These are phyloP conservation scores for Pyronema domesticum DNA, from an alignment of 495 filamentous ascomycete species.

Conservation along the genomic window DNA sequence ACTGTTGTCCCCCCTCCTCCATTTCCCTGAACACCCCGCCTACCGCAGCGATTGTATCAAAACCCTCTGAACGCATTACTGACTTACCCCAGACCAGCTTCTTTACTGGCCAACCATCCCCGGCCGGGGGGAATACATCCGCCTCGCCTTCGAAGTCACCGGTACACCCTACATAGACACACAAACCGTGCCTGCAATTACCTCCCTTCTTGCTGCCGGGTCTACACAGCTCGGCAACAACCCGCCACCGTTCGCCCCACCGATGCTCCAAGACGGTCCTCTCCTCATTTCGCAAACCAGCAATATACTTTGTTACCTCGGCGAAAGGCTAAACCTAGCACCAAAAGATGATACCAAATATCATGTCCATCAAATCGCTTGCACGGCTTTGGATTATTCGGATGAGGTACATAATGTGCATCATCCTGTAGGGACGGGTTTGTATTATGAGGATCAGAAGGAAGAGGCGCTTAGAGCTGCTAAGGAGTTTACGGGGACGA, in stretches of 20 bases:
- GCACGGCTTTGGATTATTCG: slow-evolving; percentile 48
- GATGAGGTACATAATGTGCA: slow-evolving; percentile 52
- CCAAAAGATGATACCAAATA: slow-evolving; percentile 30
- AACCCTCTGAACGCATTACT: too few species aligned
- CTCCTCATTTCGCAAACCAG: background rate
- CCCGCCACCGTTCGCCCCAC: background rate
- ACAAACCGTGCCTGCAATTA: slow-evolving; percentile 9
- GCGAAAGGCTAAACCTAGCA: background rate
- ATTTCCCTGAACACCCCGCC: too few species aligned
- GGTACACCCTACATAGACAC: slow-evolving; percentile 43
- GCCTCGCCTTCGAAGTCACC: slow-evolving; percentile 45
- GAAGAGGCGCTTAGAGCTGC: slow-evolving; percentile 34
- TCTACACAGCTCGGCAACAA: background rate
- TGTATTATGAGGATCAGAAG: slow-evolving; percentile 55
- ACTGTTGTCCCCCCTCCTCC: too few species aligned
- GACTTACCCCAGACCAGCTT: slow-evolving; percentile 29
- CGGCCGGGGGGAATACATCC: slow-evolving; percentile 47
- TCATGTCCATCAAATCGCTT: slow-evolving; percentile 36
- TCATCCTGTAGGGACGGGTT: slow-evolving; percentile 37
- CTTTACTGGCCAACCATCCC: slow-evolving; percentile 48
- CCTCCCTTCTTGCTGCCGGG: background rate
- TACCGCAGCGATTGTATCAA: too few species aligned
- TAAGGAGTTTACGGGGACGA: slow-evolving; percentile 35
- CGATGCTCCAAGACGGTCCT: background rate
- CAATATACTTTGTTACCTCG: background rate